A percentile compares a stretch with the other conserved stretches of the same genome.
phyloP scores from a whole-genome alignment of 495 filamentous ascomycete species.

The Neurospora tetraspora region DNA sequence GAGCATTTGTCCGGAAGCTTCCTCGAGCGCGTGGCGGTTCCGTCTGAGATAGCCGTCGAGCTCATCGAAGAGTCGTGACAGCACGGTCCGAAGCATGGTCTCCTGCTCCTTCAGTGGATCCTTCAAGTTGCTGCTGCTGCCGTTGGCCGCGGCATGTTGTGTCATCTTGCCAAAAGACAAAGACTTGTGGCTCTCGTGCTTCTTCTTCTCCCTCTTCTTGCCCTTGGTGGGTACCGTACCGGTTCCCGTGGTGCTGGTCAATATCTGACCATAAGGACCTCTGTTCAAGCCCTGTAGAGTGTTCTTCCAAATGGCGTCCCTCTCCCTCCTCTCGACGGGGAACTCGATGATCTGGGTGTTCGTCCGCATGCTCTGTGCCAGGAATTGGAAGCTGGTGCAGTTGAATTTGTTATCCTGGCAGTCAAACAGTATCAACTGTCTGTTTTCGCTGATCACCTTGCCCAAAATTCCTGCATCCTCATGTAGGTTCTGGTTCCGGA shows the following conservation, averaged over 20 bases:
- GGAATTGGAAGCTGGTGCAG: slow-evolving; percentile 23
- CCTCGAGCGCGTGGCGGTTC: slow-evolving; percentile 12
- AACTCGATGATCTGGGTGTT: slow-evolving; percentile 19
- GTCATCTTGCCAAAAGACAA: not conserved
- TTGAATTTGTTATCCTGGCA: slow-evolving; percentile 35
- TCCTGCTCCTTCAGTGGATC: slow-evolving; percentile 5
- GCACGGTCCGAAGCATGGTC: slow-evolving; percentile 2
- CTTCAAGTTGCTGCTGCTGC: not conserved
- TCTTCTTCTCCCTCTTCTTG: not conserved
- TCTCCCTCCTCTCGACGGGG: slow-evolving; percentile 13
- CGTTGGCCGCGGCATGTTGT: not conserved
- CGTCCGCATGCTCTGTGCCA: slow-evolving; percentile 19
- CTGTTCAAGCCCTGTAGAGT: slow-evolving; percentile 11
- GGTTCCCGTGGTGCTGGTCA: not conserved
- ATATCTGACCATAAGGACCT: not conserved
- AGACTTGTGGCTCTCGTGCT: not conserved
- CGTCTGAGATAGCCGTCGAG: slow-evolving; percentile 12
- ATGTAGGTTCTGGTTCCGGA: slow-evolving; percentile 50
- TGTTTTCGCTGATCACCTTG: slow-evolving; percentile 25
- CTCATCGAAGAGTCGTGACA: slow-evolving; percentile 7
- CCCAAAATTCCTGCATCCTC: slow-evolving; percentile 42
- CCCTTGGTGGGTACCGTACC: not conserved
- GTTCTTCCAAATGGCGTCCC: slow-evolving; percentile 15
- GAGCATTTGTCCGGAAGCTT: slow-evolving; percentile 9
- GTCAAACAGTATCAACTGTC: slow-evolving; percentile 20